These are phyloP conservation scores for Basidiobolus meristosporus DNA, from an alignment of 371 early-diverging fungal species.

Conservation along the genomic window DNA sequence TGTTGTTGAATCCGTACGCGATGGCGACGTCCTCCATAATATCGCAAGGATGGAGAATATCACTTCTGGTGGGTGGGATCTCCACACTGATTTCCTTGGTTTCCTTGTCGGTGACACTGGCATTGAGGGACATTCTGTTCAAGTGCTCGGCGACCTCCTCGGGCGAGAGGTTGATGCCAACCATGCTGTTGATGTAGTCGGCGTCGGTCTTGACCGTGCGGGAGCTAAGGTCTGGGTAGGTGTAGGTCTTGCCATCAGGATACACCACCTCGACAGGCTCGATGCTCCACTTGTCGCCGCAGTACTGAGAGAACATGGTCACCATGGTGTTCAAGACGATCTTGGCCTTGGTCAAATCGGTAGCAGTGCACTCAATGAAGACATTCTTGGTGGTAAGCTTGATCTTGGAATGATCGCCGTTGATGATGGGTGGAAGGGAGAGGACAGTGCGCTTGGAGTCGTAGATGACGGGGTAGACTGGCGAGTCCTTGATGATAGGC, in stretches of 20 bases:
- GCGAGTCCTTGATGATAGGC: constrained; percentile 78
- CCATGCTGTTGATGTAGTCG: constrained; percentile 72
- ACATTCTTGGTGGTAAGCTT: constrained; percentile 90
- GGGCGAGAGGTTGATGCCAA: constrained; percentile 49
- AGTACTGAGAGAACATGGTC: constrained; percentile 89
- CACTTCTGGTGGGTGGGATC: constrained; percentile 86
- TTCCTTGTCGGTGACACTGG: constrained; percentile 28
- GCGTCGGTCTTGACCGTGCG: constrained; percentile 50
- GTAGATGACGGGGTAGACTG: constrained; percentile 83
- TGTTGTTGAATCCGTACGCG: constrained; percentile 96
- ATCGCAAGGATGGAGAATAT: constrained; percentile 96
- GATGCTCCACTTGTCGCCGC: constrained; percentile 71
- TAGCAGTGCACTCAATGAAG: constrained; percentile 97
- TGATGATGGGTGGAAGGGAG: constrained; percentile 99
- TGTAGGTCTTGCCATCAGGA: constrained; percentile 47
- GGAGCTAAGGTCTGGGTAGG: constrained; percentile 55
- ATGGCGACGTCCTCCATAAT: constrained; percentile 99
- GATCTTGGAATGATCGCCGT: constrained; percentile 97
- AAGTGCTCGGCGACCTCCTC: constrained; percentile 64
- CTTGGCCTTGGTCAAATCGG: constrained; percentile 89
- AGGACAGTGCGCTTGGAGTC: constrained; percentile 75
- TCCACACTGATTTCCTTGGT: constrained; percentile 49
- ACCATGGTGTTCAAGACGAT: constrained; percentile 83
- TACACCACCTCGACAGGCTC: constrained; percentile 83
- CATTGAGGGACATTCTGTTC: constrained; percentile 74